These are phyloP conservation scores for Phaeosphaeriaceae sp. DNA, from an alignment of 2,329 filamentous ascomycete species.

Conservation along the genomic window DNA sequence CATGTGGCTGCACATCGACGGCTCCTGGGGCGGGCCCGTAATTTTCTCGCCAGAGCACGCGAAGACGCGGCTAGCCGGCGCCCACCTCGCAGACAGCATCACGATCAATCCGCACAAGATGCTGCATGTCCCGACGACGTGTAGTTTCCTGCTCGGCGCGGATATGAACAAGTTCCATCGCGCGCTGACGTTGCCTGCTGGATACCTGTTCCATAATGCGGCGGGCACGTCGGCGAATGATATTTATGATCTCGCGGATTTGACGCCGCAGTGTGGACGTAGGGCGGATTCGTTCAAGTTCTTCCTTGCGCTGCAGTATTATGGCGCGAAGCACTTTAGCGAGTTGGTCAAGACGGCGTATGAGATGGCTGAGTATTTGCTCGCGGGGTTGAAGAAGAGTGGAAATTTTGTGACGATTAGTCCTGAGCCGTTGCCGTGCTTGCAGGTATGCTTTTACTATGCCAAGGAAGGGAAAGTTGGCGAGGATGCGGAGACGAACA, in stretches of 20 bases:
- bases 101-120: conserved; percentile 97
- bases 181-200: conserved; percentile 86
- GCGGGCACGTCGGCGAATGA: conserved; percentile 48
- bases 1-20: conserved; percentile 94
- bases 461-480: conserved; percentile 64
- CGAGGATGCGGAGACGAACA: conserved; percentile 57
- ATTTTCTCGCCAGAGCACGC: conserved; percentile 71
- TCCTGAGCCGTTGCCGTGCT: conserved; percentile 75
- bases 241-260: conserved; percentile 87
- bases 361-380: conserved; percentile 72
- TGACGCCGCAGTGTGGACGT: conserved; percentile 92
- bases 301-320: conserved; percentile 87
- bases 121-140: conserved; percentile 89
- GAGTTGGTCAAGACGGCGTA: conserved; percentile 72
- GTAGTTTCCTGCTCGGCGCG: conserved; percentile 82
- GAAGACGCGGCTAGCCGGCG: conserved; percentile 70
- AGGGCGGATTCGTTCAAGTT: conserved; percentile 86
- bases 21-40: conserved; percentile 85
- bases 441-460: conserved; percentile 96
- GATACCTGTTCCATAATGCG: conserved; percentile 66
- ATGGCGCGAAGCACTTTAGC: conserved; percentile 78
- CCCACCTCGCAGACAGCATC: conserved; percentile 78
- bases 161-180: conserved; percentile 79
- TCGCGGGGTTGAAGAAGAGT: conserved; percentile 61
- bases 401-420: conserved; percentile 75